A percentile compares a stretch with the other conserved stretches of the same genome.
These are phyloP conservation scores for Atkinsonella texensis DNA, from an alignment of 2,329 filamentous ascomycete species.

Conservation along the genomic window DNA sequence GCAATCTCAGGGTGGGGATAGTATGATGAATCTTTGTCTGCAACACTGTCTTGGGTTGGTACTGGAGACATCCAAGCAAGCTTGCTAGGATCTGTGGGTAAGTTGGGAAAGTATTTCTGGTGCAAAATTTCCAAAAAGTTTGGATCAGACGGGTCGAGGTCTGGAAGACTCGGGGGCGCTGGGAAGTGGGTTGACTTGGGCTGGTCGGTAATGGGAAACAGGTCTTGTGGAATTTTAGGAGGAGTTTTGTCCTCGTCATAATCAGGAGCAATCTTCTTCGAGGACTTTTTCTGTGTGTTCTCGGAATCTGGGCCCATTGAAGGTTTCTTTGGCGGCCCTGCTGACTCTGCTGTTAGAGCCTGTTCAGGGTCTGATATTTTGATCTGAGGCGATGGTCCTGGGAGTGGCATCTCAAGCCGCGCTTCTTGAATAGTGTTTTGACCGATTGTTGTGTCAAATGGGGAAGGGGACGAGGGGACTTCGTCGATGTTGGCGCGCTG, in stretches of 20 bases:
- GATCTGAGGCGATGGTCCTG: background rate
- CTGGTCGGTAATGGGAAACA: slow-evolving; percentile 29
- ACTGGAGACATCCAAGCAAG: slow-evolving; percentile 82
- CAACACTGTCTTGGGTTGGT: slow-evolving; percentile 49
- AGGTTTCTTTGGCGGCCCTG: background rate
- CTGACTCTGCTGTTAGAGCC: background rate
- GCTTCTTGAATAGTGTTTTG: background rate
- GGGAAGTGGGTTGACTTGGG: slow-evolving; percentile 50
- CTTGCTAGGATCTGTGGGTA: slow-evolving; percentile 72
- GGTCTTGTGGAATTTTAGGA: slow-evolving; percentile 26
- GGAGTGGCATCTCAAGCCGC: background rate
- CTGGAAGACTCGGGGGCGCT: slow-evolving; percentile 40
- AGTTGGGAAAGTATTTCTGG: slow-evolving; percentile 83
- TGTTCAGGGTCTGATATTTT: background rate
- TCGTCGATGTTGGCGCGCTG: slow-evolving; percentile 67
- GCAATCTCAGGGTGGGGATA: slow-evolving; percentile 66
- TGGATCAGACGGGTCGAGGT: slow-evolving; percentile 72
- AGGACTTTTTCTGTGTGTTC: background rate
- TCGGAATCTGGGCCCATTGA: background rate
- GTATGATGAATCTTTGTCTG: slow-evolving; percentile 65
- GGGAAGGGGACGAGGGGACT: slow-evolving; percentile 22
- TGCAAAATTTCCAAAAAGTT: slow-evolving; percentile 78
- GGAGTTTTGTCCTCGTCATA: slow-evolving; percentile 33
- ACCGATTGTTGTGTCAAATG: slow-evolving; percentile 24
- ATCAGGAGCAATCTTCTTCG: slow-evolving; percentile 17